phyloP scores from a whole-genome alignment of 148 eudicot genomes.

The Nepenthes gracilis region DNA sequence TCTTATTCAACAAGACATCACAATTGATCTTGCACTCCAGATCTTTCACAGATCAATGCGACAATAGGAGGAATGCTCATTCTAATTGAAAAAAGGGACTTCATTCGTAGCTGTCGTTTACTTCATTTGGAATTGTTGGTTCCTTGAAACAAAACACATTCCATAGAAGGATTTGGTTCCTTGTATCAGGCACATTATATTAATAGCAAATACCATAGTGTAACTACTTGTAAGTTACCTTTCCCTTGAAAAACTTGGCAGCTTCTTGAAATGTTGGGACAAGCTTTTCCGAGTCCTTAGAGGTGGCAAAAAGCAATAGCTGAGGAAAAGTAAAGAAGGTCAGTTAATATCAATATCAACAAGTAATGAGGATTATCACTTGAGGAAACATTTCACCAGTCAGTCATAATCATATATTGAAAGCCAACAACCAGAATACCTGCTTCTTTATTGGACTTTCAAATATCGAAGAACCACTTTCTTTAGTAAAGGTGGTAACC shows the following conservation, averaged over 20 bases:
- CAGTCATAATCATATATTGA: not conserved
- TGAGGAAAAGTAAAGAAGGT: constrained; percentile 14
- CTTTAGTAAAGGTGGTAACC: constrained; percentile 71
- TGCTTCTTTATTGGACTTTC: constrained; percentile 81
- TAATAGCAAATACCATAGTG: too few species aligned
- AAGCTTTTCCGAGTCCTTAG: constrained; percentile 55
- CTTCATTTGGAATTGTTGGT: too few species aligned
- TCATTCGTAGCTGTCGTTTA: too few species aligned
- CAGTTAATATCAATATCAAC: not conserved
- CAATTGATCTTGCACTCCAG: too few species aligned
- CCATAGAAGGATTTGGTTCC: too few species aligned
- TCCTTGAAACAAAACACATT: too few species aligned
- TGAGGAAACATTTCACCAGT: not conserved
- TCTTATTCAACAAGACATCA: too few species aligned
- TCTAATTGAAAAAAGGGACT: too few species aligned
- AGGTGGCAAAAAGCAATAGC: constrained; percentile 75
- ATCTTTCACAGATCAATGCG: too few species aligned
- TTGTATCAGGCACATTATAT: not conserved
- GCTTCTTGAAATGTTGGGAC: constrained; percentile 66
- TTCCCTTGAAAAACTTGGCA: constrained; percentile 76
- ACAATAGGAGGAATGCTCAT: too few species aligned
- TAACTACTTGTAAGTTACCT: constrained; percentile 30
- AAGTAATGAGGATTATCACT: not conserved
- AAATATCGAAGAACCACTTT: constrained; percentile 61
- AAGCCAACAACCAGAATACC: constrained; percentile 21